phyloP scores from a whole-genome alignment of 139 green algal species.

The Yamagishiella unicocca region DNA sequence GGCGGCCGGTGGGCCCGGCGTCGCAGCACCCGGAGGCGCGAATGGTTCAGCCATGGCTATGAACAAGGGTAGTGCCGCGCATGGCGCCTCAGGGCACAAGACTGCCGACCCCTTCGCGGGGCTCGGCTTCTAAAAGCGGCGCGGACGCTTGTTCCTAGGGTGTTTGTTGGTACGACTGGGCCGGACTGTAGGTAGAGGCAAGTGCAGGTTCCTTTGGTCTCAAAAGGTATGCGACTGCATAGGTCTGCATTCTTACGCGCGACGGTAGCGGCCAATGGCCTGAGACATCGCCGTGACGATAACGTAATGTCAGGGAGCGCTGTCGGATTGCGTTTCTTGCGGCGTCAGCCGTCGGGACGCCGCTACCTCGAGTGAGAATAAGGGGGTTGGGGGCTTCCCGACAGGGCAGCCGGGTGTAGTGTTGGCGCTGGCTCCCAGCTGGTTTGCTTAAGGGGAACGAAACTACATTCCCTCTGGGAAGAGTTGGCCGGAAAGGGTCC shows the following conservation, averaged over 20 bases:
- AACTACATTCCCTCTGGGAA: too few species aligned
- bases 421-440: too few species aligned
- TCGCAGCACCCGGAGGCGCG: background rate
- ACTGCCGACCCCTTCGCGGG: slow-evolving; percentile 67
- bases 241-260: background rate
- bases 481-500: too few species aligned
- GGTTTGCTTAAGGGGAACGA: too few species aligned
- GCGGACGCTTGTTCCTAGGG: too few species aligned
- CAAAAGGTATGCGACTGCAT: background rate
- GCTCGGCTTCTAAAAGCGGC: slow-evolving; percentile 47
- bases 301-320: background rate
- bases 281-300: background rate
- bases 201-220: background rate
- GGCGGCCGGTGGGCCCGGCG: background rate
- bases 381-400: too few species aligned
- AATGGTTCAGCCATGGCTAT: slow-evolving; percentile 20
- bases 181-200: background rate
- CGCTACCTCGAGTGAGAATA: too few species aligned
- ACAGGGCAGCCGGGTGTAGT: too few species aligned
- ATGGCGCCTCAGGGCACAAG: slow-evolving; percentile 42
- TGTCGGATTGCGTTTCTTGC: too few species aligned
- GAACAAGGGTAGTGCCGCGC: slow-evolving; percentile 10
- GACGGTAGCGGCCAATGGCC: background rate
- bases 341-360: too few species aligned
- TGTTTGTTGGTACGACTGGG: background rate